These are phyloP conservation scores for Triangularia verruculosa DNA, from an alignment of 2,329 filamentous ascomycete species.

Conservation along the genomic window DNA sequence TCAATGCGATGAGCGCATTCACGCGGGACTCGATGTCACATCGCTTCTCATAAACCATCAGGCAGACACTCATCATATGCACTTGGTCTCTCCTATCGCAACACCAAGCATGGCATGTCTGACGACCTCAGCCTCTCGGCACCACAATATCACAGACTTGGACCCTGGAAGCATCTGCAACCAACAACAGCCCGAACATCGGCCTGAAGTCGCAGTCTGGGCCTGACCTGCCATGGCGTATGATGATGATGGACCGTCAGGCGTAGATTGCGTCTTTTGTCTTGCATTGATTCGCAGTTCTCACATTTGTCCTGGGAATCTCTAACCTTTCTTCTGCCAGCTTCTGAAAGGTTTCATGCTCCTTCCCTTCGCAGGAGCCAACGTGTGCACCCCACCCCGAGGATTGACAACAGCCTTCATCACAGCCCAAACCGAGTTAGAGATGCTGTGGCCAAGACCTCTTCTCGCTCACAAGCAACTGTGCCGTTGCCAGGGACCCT, in stretches of 20 bases:
- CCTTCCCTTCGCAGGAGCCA: neutral
- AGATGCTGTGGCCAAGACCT: constrained; percentile 11
- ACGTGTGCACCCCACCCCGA: constrained; percentile 19
- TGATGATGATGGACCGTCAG: neutral
- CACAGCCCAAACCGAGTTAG: constrained; percentile 15
- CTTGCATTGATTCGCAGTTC: constrained; percentile 2
- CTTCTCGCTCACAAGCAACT: neutral
- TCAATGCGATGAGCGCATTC: neutral
- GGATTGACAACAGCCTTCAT: constrained; percentile 2
- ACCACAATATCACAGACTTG: neutral
- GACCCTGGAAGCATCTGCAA: constrained; percentile 1
- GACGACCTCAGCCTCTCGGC: constrained; percentile 1
- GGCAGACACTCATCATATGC: constrained; percentile 3
- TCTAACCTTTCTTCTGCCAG: constrained; percentile 4
- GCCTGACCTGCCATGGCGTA: neutral
- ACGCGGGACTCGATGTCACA: neutral
- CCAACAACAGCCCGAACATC: constrained; percentile 2
- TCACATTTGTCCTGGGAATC: neutral
- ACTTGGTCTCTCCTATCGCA: neutral
- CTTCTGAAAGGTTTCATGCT: constrained; percentile 5
- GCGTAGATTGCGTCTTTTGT: constrained; percentile 3
- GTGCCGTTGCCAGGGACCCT: constrained; percentile 15
- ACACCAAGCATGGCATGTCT: constrained; percentile 4
- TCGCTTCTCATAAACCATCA: neutral
- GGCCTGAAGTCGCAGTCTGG: neutral